phyloP scores from a whole-genome alignment of 495 filamentous ascomycete species.

The Xylaria palmicola region DNA sequence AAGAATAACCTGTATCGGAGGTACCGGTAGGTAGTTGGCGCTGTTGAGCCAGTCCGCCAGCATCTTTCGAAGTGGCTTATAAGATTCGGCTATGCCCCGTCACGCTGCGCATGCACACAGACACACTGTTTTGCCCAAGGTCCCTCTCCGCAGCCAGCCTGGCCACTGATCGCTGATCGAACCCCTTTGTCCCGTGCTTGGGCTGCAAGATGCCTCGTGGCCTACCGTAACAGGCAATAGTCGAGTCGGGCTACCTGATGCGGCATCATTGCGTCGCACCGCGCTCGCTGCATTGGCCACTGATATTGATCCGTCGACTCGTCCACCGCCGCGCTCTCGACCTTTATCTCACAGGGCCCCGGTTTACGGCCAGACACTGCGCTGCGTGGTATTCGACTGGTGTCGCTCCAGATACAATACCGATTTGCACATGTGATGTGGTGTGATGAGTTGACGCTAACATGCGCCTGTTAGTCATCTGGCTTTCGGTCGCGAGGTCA shows the following conservation, averaged over 20 bases:
- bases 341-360: not conserved
- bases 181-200: slow-evolving; percentile 4
- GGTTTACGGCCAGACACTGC: no score
- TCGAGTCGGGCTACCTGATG: slow-evolving; percentile 14
- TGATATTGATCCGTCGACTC: not conserved
- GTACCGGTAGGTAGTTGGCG: no score
- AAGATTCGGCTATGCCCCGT: not conserved
- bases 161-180: slow-evolving; percentile 1
- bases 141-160: not conserved
- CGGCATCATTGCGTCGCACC: not conserved
- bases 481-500: not conserved
- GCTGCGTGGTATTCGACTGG: not conserved
- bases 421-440: not conserved
- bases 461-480: not conserved
- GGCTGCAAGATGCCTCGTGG: slow-evolving; percentile 7
- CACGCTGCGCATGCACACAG: not conserved
- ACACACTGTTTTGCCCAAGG: not conserved
- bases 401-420: not conserved
- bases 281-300: not conserved
- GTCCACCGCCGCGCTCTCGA: not conserved
- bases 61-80: no score
- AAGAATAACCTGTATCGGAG: no score
- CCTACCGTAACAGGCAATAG: slow-evolving; percentile 14
- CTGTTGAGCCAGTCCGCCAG: no score
- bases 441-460: not conserved